A percentile compares a stretch with the other conserved stretches of the same genome.
Evolutionary conservation across 805 yeast genomes (phyloP).

Genomic region (Kodamaea restingae): DNA sequence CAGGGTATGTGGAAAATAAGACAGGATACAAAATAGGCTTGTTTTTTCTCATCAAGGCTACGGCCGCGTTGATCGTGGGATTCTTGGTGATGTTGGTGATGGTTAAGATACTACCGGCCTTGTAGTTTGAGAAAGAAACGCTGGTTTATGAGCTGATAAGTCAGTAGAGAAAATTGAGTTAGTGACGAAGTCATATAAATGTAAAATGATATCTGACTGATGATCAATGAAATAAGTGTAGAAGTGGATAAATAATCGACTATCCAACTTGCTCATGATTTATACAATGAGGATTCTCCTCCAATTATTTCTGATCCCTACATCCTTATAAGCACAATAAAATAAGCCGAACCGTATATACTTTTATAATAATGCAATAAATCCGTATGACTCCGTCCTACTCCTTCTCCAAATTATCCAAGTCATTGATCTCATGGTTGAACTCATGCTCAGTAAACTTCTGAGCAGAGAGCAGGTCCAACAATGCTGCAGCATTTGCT

Average conservation of each 20-base stretch:
- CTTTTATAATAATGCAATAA: slow-evolving; percentile 2
- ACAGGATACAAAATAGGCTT: slow-evolving; percentile 39
- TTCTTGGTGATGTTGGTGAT: slow-evolving; percentile 32
- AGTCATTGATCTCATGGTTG: slow-evolving; percentile 17
- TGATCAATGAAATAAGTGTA: no score
- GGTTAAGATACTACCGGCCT: slow-evolving; percentile 33
- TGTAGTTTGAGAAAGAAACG: slow-evolving; percentile 2
- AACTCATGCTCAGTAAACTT: slow-evolving; percentile 23
- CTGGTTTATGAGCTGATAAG: no score
- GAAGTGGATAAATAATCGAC: no score
- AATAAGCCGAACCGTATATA: slow-evolving; percentile 3
- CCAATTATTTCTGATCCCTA: no score
- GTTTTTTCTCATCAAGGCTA: slow-evolving; percentile 33
- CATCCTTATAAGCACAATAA: neutral
- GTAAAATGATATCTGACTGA: no score
- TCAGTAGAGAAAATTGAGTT: no score
- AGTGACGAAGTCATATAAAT: no score
- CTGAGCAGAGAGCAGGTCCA: slow-evolving; percentile 14
- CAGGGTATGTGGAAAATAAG: slow-evolving; percentile 34
- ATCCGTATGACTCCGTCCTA: neutral
- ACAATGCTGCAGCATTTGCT: slow-evolving; percentile 7
- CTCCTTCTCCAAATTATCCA: slow-evolving; percentile 3
- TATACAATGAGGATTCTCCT: no score
- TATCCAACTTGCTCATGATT: no score
- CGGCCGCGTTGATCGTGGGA: slow-evolving; percentile 21